Conservation (phyloP, 345 rosid species). For the Carallia brachiata region DNA sequence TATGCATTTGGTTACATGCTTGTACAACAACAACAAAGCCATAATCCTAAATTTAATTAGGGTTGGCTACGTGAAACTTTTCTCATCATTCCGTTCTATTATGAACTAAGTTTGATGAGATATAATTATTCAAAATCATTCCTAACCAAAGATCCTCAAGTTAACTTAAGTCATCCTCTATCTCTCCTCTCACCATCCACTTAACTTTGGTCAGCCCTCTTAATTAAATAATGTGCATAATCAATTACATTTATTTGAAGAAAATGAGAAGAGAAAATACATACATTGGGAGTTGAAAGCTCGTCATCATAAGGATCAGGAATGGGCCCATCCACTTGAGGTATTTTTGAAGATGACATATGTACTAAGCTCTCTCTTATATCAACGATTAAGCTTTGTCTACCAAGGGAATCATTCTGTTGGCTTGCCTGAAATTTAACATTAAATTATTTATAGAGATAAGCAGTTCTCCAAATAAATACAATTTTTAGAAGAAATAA, state of each 20-base stretch:
- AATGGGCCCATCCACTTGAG: slow-evolving; percentile 90
- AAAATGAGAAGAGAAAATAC: slow-evolving; percentile 16
- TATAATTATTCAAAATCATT: too few relatives aligned
- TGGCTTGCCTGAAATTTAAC: slow-evolving; percentile 36
- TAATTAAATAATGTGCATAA: neutral
- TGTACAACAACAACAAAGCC: too few relatives aligned
- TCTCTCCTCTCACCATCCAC: too few relatives aligned
- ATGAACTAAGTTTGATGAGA: too few relatives aligned
- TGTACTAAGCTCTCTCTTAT: slow-evolving; percentile 22
- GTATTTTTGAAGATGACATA: slow-evolving; percentile 47
- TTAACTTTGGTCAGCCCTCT: too few relatives aligned
- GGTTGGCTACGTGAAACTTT: too few relatives aligned
- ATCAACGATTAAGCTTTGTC: slow-evolving; percentile 5
- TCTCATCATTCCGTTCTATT: too few relatives aligned
- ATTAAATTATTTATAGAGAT: slow-evolving; percentile 9
- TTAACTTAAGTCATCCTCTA: too few relatives aligned
- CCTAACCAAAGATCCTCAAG: too few relatives aligned
- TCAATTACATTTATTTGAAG: neutral
- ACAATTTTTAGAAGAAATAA: neutral
- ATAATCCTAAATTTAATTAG: too few relatives aligned
- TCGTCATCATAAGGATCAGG: slow-evolving; percentile 93
- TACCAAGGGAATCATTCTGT: slow-evolving; percentile 22
- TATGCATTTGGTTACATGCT: too few relatives aligned
- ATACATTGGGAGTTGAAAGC: slow-evolving; percentile 93
- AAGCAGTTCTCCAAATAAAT: slow-evolving; percentile 1